Percentiles rank a stretch among this genome's conserved stretches.
These are phyloP conservation scores for Pseudocercospora ulei DNA, from an alignment of 2,329 filamentous ascomycete genomes.

Conservation along the genomic window DNA sequence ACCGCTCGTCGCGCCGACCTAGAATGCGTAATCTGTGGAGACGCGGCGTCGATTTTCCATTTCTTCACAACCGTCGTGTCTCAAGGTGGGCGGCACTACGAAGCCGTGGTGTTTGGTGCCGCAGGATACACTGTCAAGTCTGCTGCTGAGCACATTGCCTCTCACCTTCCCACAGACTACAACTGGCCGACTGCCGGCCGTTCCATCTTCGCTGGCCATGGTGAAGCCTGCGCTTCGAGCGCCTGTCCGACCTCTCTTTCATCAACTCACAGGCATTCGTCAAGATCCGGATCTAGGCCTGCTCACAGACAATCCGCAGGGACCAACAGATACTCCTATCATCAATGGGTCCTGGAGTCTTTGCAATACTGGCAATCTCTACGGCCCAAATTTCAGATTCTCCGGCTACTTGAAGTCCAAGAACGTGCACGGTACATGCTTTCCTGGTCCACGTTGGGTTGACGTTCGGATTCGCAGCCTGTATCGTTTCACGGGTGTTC, in stretches of 20 bases:
- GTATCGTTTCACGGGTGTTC: slow-evolving; percentile 58
- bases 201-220: slow-evolving; percentile 49
- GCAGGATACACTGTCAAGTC: slow-evolving; percentile 76
- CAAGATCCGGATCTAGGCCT: slow-evolving; percentile 49
- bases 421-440: slow-evolving; percentile 42
- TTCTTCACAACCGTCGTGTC: too few relatives aligned
- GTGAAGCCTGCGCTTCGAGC: slow-evolving; percentile 33
- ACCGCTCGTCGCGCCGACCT: too few relatives aligned
- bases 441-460: slow-evolving; percentile 44
- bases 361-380: slow-evolving; percentile 44
- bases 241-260: slow-evolving; percentile 33
- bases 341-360: slow-evolving; percentile 53
- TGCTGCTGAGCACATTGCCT: slow-evolving; percentile 64
- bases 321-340: slow-evolving; percentile 47
- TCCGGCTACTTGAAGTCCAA: slow-evolving; percentile 48
- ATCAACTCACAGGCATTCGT: slow-evolving; percentile 45
- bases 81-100: slow-evolving; percentile 46
- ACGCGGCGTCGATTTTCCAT: too few relatives aligned
- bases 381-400: slow-evolving; percentile 51
- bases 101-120: slow-evolving; percentile 57
- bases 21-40: too few relatives aligned
- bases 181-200: slow-evolving; percentile 85
- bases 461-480: slow-evolving; percentile 41
- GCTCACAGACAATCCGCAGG: slow-evolving; percentile 47
- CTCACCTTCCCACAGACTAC: slow-evolving; percentile 60